phyloP scores from a whole-genome alignment of 768 basidiomycete genomes.

The Leccinum rimulosum region DNA sequence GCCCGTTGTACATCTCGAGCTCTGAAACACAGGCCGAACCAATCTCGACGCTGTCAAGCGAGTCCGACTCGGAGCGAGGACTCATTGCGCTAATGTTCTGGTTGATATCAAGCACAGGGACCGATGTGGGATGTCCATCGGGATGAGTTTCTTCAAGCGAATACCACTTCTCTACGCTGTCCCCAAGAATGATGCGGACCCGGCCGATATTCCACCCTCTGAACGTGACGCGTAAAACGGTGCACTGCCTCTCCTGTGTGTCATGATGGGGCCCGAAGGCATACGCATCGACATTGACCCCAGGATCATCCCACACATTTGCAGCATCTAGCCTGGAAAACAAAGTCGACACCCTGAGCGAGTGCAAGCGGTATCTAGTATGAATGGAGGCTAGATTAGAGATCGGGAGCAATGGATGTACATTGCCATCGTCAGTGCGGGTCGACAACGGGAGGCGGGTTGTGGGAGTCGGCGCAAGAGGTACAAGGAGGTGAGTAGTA shows the following conservation, averaged over 20 bases:
- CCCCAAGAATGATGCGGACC: conserved; percentile 67
- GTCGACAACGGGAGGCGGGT: conserved; percentile 57
- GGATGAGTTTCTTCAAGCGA: conserved; percentile 55
- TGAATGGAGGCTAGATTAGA: conserved; percentile 52
- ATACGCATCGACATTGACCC: conserved; percentile 54
- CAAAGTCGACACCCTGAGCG: conserved; percentile 61
- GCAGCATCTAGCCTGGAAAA: conserved; percentile 70
- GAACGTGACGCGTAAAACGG: conserved; percentile 66
- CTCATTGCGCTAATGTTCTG: background rate
- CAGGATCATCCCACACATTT: conserved; percentile 54
- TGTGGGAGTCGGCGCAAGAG: conserved; percentile 74
- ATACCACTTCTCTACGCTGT: conserved; percentile 75
- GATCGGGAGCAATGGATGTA: conserved; percentile 50
- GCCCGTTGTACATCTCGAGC: conserved; percentile 1
- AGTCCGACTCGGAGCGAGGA: background rate
- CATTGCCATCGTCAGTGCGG: conserved; percentile 4
- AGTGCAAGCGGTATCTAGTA: conserved; percentile 50
- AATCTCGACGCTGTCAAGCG: conserved; percentile 7
- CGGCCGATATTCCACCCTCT: conserved; percentile 67
- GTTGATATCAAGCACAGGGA: conserved; percentile 1
- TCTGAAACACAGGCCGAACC: conserved; percentile 10
- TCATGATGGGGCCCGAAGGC: conserved; percentile 48
- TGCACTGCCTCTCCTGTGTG: conserved; percentile 52
- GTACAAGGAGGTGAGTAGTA: conserved; percentile 69
- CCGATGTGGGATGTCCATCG: conserved; percentile 8